A percentile compares a stretch with the other conserved stretches of the same genome.
These are phyloP conservation scores for Fagopyrum esculentum DNA, from an alignment of 148 eudicot genomes.

Conservation along the genomic window DNA sequence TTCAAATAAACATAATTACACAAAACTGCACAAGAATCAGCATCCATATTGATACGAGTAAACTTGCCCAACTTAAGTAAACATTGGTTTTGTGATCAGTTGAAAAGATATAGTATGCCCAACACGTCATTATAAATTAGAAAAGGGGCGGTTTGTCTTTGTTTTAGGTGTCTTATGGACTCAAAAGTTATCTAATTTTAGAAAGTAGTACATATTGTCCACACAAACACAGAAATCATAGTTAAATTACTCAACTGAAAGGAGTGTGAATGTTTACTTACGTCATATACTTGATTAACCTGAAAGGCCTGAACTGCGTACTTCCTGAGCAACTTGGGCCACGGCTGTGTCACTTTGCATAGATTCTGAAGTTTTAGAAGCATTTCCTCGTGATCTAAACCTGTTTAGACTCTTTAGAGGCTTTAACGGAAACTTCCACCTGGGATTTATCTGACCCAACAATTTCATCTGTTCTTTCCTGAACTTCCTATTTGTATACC, in stretches of 20 bases:
- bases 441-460: conserved; percentile 73
- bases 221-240: not conserved
- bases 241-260: not conserved
- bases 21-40: not conserved
- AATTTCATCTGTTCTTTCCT: conserved; percentile 79
- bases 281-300: not conserved
- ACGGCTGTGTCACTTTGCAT: conserved; percentile 7
- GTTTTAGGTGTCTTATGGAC: not conserved
- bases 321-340: not conserved
- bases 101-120: not conserved
- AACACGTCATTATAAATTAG: not conserved
- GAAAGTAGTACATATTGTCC: not conserved
- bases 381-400: conserved; percentile 30
- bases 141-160: not conserved
- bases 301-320: not conserved
- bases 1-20: not conserved
- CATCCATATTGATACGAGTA: not conserved
- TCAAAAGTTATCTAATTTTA: not conserved
- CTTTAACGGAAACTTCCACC: conserved; percentile 61
- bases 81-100: not conserved
- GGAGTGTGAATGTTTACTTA: not conserved
- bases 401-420: conserved; percentile 37
- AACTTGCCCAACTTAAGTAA: not conserved
- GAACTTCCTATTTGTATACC: conserved; percentile 74
- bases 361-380: conserved; percentile 35